These are phyloP conservation scores for Casuarina glauca DNA, from an alignment of 306 rosid species.

Conservation along the genomic window DNA sequence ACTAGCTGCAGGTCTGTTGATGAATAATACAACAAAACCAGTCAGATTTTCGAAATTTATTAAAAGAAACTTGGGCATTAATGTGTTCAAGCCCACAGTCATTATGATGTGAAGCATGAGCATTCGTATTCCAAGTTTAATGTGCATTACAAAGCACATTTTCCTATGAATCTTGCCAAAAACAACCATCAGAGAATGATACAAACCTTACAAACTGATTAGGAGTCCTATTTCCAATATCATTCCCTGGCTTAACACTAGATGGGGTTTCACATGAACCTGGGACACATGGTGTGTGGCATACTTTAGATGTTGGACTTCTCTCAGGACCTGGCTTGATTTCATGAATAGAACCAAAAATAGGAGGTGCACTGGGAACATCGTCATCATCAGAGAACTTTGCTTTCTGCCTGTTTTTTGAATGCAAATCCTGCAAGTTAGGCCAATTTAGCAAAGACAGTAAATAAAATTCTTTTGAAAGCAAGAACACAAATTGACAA, in stretches of 20 bases:
- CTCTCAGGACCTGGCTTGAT: slow-evolving; percentile 48
- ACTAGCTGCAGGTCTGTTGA: slow-evolving; percentile 58
- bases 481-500: background rate
- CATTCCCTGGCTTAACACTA: slow-evolving; percentile 33
- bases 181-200: slow-evolving; percentile 9
- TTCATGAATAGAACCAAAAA: slow-evolving; percentile 58
- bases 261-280: slow-evolving; percentile 36
- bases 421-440: slow-evolving; percentile 41
- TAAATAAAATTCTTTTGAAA: background rate
- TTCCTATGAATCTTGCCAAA: background rate
- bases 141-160: background rate
- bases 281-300: slow-evolving; percentile 27
- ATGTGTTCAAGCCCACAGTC: background rate
- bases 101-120: background rate
- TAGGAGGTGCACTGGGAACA: slow-evolving; percentile 91
- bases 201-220: slow-evolving; percentile 70
- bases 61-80: slow-evolving; percentile 6
- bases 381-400: slow-evolving; percentile 64
- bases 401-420: slow-evolving; percentile 40
- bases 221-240: slow-evolving; percentile 33
- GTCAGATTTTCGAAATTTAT: slow-evolving; percentile 14
- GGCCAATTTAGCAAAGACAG: slow-evolving; percentile 22
- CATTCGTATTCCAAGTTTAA: background rate
- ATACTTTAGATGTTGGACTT: slow-evolving; percentile 37
- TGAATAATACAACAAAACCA: slow-evolving; percentile 8